phyloP scores from a whole-genome alignment of 495 filamentous ascomycete genomes.

The Amniculicola lignicola region DNA sequence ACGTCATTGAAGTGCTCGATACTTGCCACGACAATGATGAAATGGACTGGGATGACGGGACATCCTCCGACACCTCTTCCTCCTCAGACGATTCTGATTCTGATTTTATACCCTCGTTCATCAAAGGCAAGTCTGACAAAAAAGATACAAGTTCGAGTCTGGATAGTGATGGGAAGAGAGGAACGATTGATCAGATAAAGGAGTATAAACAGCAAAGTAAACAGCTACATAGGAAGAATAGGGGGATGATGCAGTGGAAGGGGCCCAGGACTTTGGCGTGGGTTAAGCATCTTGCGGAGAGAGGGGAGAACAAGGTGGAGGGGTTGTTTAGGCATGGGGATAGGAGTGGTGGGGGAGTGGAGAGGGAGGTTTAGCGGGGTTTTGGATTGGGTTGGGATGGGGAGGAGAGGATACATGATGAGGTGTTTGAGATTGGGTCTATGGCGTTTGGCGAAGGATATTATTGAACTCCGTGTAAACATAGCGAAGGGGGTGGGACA shows the following conservation, averaged over 20 bases:
- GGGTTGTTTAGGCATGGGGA: slow-evolving; percentile 42
- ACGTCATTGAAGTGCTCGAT: slow-evolving; percentile 62
- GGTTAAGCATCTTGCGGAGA: slow-evolving; percentile 43
- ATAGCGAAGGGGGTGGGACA: no score
- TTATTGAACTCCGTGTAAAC: no score
- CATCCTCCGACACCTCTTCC: slow-evolving; percentile 15
- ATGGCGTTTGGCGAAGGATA: no score
- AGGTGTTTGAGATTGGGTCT: no score
- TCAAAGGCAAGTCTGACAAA: neutral
- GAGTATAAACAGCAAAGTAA: slow-evolving; percentile 46
- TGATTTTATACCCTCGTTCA: slow-evolving; percentile 7
- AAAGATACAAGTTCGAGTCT: slow-evolving; percentile 21
- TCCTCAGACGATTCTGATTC: slow-evolving; percentile 15
- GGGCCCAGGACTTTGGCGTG: slow-evolving; percentile 44
- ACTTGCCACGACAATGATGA: slow-evolving; percentile 56
- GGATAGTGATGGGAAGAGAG: slow-evolving; percentile 39
- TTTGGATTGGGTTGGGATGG: neutral
- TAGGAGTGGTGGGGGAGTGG: slow-evolving; percentile 41
- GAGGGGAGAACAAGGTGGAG: slow-evolving; percentile 37
- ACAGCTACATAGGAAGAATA: slow-evolving; percentile 45
- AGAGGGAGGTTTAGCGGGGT: slow-evolving; percentile 45
- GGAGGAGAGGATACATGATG: no score
- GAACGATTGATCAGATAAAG: slow-evolving; percentile 42
- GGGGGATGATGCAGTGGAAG: slow-evolving; percentile 51
- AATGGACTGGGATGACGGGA: slow-evolving; percentile 37